Conservation (phyloP, 2,329 filamentous ascomycete species). For the Aspergillus neotritici region DNA sequence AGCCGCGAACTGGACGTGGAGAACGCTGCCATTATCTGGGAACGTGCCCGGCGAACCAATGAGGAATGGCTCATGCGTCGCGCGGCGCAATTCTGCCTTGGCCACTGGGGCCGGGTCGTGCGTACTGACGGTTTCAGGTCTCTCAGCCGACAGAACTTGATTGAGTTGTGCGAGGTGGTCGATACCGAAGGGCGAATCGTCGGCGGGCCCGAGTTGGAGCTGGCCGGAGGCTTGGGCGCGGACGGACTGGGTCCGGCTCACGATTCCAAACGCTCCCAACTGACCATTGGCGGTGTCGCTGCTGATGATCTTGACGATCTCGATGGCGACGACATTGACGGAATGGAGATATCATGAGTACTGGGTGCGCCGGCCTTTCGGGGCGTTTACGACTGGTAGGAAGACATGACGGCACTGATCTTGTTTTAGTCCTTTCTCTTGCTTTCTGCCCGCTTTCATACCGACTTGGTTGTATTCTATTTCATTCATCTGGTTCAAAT, state of each 20-base stretch:
- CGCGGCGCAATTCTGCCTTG: slow-evolving; percentile 81
- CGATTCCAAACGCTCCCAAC: slow-evolving; percentile 26
- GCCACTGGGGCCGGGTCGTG: slow-evolving; percentile 91
- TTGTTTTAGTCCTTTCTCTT: too few relatives aligned
- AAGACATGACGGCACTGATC: too few relatives aligned
- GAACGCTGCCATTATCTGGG: slow-evolving; percentile 93
- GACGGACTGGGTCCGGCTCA: slow-evolving; percentile 38
- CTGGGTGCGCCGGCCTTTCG: slow-evolving; percentile 13
- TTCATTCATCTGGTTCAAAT: too few relatives aligned
- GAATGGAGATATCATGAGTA: slow-evolving; percentile 40
- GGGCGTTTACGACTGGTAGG: slow-evolving; percentile 10
- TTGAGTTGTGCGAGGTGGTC: slow-evolving; percentile 89
- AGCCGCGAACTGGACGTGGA: slow-evolving; percentile 89
- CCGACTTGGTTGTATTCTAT: too few relatives aligned
- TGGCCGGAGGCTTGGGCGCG: slow-evolving; percentile 50
- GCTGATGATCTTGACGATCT: slow-evolving; percentile 36
- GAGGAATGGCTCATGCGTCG: slow-evolving; percentile 92
- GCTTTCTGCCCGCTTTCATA: too few relatives aligned
- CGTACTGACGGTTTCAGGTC: slow-evolving; percentile 80
- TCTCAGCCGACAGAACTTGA: slow-evolving; percentile 70
- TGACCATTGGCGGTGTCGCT: slow-evolving; percentile 22
- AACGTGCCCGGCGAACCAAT: slow-evolving; percentile 80
- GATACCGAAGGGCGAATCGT: slow-evolving; percentile 89
- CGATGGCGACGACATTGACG: slow-evolving; percentile 44
- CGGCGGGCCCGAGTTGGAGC: slow-evolving; percentile 74